These are phyloP conservation scores for Aspergillus candidus DNA, from an alignment of 2,329 filamentous ascomycete genomes.

Conservation along the genomic window DNA sequence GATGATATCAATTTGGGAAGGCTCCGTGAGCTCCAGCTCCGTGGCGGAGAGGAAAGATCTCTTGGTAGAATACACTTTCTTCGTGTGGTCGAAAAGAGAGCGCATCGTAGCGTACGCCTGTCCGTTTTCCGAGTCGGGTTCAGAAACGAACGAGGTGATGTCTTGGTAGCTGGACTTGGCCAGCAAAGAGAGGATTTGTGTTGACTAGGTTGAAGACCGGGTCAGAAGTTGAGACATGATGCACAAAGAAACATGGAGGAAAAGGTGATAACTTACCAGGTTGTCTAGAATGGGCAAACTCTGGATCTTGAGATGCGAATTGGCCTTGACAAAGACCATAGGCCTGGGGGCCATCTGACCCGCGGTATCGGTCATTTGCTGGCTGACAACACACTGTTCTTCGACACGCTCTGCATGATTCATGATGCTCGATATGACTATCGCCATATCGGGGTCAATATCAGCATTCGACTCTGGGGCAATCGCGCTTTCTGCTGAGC, in stretches of 20 bases:
- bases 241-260: slow-evolving; percentile 6
- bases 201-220: slow-evolving; percentile 40
- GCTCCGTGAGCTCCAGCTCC: slow-evolving; percentile 48
- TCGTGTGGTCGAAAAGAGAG: slow-evolving; percentile 58
- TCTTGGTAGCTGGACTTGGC: slow-evolving; percentile 53
- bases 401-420: slow-evolving; percentile 39
- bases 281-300: slow-evolving; percentile 58
- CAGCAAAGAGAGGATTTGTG: slow-evolving; percentile 53
- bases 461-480: slow-evolving; percentile 21
- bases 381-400: slow-evolving; percentile 32
- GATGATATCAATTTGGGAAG: slow-evolving; percentile 53
- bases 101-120: slow-evolving; percentile 59
- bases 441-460: slow-evolving; percentile 30
- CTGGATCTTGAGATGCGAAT: slow-evolving; percentile 49
- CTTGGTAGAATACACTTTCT: slow-evolving; percentile 54
- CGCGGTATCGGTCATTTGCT: slow-evolving; percentile 22
- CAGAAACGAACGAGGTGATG: slow-evolving; percentile 52
- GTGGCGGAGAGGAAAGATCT: slow-evolving; percentile 51
- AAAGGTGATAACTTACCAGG: slow-evolving; percentile 39
- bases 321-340: slow-evolving; percentile 38
- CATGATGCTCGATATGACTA: slow-evolving; percentile 40
- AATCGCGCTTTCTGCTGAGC: slow-evolving; percentile 11
- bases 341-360: slow-evolving; percentile 28
- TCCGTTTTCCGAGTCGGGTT: slow-evolving; percentile 50
- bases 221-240: neutral